A percentile compares a stretch with the other conserved stretches of the same genome.
Conservation (phyloP, 495 filamentous ascomycete species). For the Penicillium ochrochloron region DNA sequence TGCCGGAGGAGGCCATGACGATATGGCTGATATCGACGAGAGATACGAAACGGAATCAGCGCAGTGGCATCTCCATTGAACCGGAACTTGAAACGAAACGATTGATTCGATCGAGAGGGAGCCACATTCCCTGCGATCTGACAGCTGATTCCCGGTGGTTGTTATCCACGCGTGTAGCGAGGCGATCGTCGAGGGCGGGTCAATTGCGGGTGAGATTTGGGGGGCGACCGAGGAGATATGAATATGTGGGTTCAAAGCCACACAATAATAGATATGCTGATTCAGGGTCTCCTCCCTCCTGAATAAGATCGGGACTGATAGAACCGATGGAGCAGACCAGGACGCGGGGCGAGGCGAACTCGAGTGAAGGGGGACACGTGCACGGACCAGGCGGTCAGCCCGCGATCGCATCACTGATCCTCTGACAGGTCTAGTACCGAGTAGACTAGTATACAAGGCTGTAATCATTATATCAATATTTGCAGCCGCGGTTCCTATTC, state of each 20-base stretch:
- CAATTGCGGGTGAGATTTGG: constrained; percentile 25
- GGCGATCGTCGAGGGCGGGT: constrained; percentile 26
- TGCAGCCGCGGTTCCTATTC: not conserved
- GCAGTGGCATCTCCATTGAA: constrained; percentile 51
- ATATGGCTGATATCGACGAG: constrained; percentile 38
- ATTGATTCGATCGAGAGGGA: constrained; percentile 40
- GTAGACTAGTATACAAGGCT: too few species aligned
- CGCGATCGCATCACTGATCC: constrained; percentile 15
- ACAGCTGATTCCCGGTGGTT: constrained; percentile 20
- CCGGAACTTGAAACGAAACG: constrained; percentile 33
- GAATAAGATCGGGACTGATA: constrained; percentile 26
- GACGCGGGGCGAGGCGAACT: constrained; percentile 39
- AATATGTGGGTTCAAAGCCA: constrained; percentile 11
- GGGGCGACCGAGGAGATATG: constrained; percentile 14
- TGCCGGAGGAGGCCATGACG: constrained; percentile 50
- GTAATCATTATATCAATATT: not conserved
- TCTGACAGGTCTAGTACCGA: not conserved
- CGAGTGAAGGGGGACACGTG: constrained; percentile 31
- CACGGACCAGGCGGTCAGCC: constrained; percentile 40
- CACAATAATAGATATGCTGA: constrained; percentile 20
- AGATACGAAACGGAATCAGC: constrained; percentile 38
- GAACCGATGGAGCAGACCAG: constrained; percentile 25
- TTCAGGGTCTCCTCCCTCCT: constrained; percentile 25
- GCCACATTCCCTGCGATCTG: constrained; percentile 48
- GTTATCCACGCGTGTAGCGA: constrained; percentile 23